Evolutionary conservation across 2,329 filamentous ascomycete genomes (phyloP).

Genomic region (Colletotrichum lupini): DNA sequence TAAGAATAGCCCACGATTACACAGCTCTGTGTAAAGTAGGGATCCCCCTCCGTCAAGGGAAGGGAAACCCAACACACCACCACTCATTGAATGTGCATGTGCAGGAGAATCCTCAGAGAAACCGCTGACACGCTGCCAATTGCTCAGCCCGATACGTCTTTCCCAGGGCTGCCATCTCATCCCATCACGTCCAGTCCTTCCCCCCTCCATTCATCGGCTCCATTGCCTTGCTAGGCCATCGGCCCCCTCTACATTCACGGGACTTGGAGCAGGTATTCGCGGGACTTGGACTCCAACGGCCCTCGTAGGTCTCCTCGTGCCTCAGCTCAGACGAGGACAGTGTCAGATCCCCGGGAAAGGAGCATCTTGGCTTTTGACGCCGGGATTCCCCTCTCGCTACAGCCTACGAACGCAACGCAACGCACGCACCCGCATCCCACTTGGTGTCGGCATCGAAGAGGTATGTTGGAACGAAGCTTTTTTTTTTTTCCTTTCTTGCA

Average conservation of each 20-base stretch:
- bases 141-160: neutral
- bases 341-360: constrained; percentile 2
- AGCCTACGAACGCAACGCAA: neutral
- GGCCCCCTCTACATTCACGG: neutral
- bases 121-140: constrained; percentile 20
- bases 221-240: constrained; percentile 3
- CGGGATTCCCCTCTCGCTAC: constrained; percentile 17
- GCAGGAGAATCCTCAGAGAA: neutral
- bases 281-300: constrained; percentile 11
- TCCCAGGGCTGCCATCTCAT: constrained; percentile 23
- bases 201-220: constrained; percentile 9
- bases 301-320: neutral
- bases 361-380: constrained; percentile 12
- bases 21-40: neutral
- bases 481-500: neutral
- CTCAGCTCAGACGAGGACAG: constrained; percentile 28
- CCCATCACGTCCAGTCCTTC: neutral
- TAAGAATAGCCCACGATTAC: constrained; percentile 26
- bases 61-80: neutral
- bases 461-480: constrained; percentile 25
- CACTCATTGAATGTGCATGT: too few relatives aligned
- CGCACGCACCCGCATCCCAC: neutral
- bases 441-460: neutral
- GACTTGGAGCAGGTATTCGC: neutral
- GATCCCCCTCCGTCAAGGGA: neutral